These are phyloP conservation scores for Tylopilus subfusipes DNA, from an alignment of 768 basidiomycete genomes.

Conservation along the genomic window DNA sequence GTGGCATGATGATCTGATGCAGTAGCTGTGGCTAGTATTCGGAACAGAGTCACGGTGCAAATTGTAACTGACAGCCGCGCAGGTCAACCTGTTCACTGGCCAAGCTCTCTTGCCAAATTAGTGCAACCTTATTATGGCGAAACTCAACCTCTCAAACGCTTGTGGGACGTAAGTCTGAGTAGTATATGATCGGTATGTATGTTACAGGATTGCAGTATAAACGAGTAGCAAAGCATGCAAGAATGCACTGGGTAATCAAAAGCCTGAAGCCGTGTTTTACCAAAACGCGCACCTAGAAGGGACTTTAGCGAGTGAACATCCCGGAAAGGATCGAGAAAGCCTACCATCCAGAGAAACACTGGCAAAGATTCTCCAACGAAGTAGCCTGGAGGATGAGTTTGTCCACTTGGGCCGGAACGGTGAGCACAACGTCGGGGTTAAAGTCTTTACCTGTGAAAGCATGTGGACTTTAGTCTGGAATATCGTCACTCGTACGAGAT, in stretches of 20 bases:
- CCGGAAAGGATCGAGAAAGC: neutral
- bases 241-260: conserved; percentile 4
- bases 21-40: neutral
- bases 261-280: conserved; percentile 38
- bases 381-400: conserved; percentile 92
- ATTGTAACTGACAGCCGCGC: neutral
- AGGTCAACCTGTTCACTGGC: neutral
- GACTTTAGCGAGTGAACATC: neutral
- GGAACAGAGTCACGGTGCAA: too few relatives aligned
- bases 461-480: neutral
- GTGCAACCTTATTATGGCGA: neutral
- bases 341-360: conserved; percentile 94
- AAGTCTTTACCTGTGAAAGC: conserved; percentile 76
- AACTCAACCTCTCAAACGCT: neutral
- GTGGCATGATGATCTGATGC: conserved; percentile 52
- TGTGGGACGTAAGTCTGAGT: neutral
- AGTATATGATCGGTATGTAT: conserved; percentile 12
- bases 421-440: conserved; percentile 72
- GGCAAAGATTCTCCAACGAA: conserved; percentile 91
- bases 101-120: conserved; percentile 11
- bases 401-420: conserved; percentile 84
- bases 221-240: conserved; percentile 14
- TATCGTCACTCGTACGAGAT: neutral
- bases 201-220: conserved; percentile 22
- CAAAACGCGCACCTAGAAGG: conserved; percentile 68